Conservation (phyloP, 2,329 filamentous ascomycete genomes). For the Hymenoscyphus infarciens region DNA sequence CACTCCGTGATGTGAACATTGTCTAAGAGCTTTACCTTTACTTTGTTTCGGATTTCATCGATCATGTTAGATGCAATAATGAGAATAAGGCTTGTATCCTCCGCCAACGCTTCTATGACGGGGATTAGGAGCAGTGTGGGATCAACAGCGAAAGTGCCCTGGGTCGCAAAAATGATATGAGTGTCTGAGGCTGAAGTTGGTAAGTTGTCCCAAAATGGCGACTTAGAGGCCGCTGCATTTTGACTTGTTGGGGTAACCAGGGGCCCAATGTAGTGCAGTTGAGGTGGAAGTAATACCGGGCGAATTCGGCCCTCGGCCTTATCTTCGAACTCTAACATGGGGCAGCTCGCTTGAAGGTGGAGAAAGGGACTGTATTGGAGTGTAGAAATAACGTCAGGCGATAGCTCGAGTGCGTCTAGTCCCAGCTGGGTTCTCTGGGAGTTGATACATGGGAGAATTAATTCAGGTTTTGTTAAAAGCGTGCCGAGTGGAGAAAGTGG, state of each 20-base stretch:
- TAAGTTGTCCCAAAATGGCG: background rate
- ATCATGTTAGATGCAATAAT: background rate
- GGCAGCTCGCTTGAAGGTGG: background rate
- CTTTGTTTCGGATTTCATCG: background rate
- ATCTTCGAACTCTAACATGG: background rate
- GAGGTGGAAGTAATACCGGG: background rate
- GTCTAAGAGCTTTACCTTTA: background rate
- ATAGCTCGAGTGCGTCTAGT: background rate
- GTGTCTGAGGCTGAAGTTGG: background rate
- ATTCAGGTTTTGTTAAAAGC: background rate
- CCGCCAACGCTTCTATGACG: background rate
- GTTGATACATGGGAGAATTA: background rate
- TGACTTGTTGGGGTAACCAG: background rate
- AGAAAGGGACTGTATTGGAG: slow-evolving; percentile 2
- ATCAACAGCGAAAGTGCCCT: background rate
- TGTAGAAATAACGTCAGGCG: background rate
- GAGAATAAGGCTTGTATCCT: background rate
- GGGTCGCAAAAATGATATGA: background rate
- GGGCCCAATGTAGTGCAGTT: background rate
- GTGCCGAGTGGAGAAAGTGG: background rate
- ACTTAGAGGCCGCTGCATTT: background rate
- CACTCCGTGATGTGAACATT: background rate
- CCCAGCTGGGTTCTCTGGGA: background rate
- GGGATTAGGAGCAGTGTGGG: background rate
- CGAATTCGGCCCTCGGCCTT: background rate